Conservation (phyloP, 2,329 filamentous ascomycete genomes). For the Didymella segeticola region DNA sequence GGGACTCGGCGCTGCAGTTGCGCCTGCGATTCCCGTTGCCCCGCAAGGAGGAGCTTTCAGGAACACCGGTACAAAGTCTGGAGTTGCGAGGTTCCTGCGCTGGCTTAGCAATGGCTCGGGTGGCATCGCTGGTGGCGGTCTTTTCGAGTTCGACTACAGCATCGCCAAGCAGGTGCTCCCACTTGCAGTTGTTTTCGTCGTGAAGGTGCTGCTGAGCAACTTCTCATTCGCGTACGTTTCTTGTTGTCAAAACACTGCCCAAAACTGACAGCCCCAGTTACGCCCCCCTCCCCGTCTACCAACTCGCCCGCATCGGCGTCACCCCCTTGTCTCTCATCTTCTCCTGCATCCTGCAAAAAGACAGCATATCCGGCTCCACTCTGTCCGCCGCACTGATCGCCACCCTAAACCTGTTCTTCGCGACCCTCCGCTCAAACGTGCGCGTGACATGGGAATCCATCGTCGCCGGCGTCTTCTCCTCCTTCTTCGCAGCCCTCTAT, state of each 20-base stretch:
- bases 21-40: conserved; percentile 50
- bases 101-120: conserved; percentile 53
- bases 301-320: conserved; percentile 59
- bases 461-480: conserved; percentile 60
- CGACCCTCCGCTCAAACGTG: conserved; percentile 53
- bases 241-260: too few relatives aligned
- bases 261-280: conserved; percentile 49
- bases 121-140: conserved; percentile 60
- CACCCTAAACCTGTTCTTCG: conserved; percentile 59
- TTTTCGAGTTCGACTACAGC: conserved; percentile 60
- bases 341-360: conserved; percentile 55
- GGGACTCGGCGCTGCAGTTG: conserved; percentile 53
- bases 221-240: conserved; percentile 58
- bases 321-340: conserved; percentile 59
- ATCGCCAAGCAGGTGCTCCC: conserved; percentile 58
- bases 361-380: conserved; percentile 55
- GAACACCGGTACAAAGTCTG: conserved; percentile 31
- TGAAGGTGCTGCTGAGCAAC: conserved; percentile 61
- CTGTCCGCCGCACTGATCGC: conserved; percentile 60
- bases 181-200: conserved; percentile 57
- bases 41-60: conserved; percentile 42
- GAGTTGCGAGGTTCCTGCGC: conserved; percentile 35
- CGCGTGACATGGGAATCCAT: conserved; percentile 60
- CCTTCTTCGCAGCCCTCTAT: conserved; percentile 59
- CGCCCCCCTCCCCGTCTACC: conserved; percentile 59